Percentiles rank a stretch among this genome's conserved stretches.
phyloP scores from a whole-genome alignment of 306 rosid species.

The Astragalus glycyphyllos region DNA sequence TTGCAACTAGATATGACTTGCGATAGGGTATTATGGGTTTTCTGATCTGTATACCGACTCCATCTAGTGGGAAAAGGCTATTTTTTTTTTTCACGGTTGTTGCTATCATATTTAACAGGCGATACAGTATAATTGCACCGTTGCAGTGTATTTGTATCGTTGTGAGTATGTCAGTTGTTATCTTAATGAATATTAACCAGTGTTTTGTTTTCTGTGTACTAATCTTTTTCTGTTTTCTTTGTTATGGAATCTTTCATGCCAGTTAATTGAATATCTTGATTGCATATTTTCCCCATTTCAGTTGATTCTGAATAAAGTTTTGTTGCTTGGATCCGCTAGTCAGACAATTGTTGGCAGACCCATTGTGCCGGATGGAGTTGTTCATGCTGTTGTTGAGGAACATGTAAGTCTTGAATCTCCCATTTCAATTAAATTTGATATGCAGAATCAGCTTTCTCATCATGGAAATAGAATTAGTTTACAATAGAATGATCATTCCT shows the following conservation, averaged over 20 bases:
- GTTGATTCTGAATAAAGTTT: constrained; percentile 81
- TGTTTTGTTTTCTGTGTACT: constrained; percentile 15
- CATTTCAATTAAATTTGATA: constrained; percentile 33
- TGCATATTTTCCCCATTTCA: constrained; percentile 49
- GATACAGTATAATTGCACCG: constrained; percentile 2
- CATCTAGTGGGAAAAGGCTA: background rate
- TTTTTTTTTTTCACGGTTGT: background rate
- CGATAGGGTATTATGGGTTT: background rate
- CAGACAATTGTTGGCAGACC: constrained; percentile 94
- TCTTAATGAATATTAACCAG: constrained; percentile 6
- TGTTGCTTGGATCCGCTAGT: constrained; percentile 76
- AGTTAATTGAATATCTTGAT: constrained; percentile 11
- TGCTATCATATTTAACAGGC: constrained; percentile 6
- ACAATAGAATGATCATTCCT: constrained; percentile 32
- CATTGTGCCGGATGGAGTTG: constrained; percentile 72
- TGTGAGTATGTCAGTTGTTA: background rate
- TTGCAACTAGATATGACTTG: constrained; percentile 1
- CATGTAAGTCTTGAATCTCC: constrained; percentile 68
- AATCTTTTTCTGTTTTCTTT: constrained; percentile 19
- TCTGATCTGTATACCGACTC: background rate
- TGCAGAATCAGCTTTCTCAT: constrained; percentile 21
- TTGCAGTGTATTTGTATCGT: constrained; percentile 19
- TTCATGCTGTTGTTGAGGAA: constrained; percentile 94
- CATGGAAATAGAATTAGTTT: constrained; percentile 18
- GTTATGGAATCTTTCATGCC: constrained; percentile 17